Evolutionary conservation across 2,329 filamentous ascomycete species (phyloP), one percentile per base, ranked within the genome.

Genomic region (Acrocalymma vagum): DNA sequence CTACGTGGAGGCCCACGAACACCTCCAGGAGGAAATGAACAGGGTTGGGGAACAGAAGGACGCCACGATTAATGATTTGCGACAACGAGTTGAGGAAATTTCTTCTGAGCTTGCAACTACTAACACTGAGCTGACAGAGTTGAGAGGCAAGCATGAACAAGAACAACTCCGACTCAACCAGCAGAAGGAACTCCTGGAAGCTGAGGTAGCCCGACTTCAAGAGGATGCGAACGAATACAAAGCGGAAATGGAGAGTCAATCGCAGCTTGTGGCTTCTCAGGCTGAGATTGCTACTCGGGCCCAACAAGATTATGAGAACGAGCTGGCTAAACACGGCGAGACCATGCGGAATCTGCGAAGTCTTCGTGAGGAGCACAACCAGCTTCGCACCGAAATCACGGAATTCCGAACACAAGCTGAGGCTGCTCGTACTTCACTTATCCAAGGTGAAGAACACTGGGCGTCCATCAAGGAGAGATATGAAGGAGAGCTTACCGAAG

Each of bases 251-350:
- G 85, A 89, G 53, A 90, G 88, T 63, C 88, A 96, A 63, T 90
- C 95, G 64, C 88, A 95, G 58, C 92, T 97, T 59, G 82, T 97
- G 27, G 92, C 94, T 48, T 86, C 90, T 0, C 94, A 99, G 69
- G 92, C 93, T 18, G 88, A 95, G 29, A 97, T 99, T 60, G 91
- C 94, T 3, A 86, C 90, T 37, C 88, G 90, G 67, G 91, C 94
- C 3, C 94, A 99, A 66, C 87, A 95, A 63, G 92, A 94, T 55
- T 99, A 99, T 64, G 95, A 99, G 69, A 86, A 86, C 49, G 94
- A 99, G 68, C 80, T 99, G 9, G 82, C 96, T 60, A 96, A 94
- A 74, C 94, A 99, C 71, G 93, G 92, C 2, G 90, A 96, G 53
- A 94, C 93, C n/a, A 90, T 93, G 9, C 92, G 91, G 71, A 82